Conservation (phyloP, 139 green algal species). For the Auxenochlorella pyrenoidosa region DNA sequence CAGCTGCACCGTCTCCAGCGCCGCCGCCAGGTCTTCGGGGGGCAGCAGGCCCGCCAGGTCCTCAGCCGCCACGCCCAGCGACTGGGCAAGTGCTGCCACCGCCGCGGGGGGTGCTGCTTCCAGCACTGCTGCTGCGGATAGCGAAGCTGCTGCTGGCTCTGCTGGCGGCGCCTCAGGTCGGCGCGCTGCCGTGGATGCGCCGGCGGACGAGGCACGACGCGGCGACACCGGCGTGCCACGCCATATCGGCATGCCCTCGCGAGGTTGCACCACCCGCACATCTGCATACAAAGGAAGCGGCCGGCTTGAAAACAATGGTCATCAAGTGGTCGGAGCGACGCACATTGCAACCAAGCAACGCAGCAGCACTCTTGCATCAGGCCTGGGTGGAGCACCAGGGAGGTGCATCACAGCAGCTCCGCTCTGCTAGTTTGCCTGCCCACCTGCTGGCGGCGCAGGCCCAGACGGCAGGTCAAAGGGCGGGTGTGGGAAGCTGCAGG, state of each 20-base stretch:
- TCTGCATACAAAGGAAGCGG: no score
- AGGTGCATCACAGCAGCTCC: no score
- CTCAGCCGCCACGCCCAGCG: not conserved
- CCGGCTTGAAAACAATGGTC: no score
- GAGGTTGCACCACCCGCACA: not conserved
- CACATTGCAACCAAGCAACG: no score
- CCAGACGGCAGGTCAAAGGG: slow-evolving; percentile 19
- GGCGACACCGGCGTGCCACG: not conserved
- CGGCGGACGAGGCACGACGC: not conserved
- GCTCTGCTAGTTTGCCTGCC: no score
- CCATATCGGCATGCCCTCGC: not conserved
- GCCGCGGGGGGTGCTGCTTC: not conserved
- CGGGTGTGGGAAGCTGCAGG: slow-evolving; percentile 25
- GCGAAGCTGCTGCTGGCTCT: not conserved
- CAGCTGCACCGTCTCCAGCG: slow-evolving; percentile 14
- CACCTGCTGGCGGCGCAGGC: not conserved
- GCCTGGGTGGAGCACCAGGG: no score
- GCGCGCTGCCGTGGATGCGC: not conserved
- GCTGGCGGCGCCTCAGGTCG: not conserved
- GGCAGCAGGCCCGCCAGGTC: not conserved
- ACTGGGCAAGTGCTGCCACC: not conserved
- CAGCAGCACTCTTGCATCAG: no score
- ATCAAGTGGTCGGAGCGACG: no score
- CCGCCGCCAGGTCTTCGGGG: not conserved
- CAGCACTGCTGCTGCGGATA: not conserved